These are phyloP conservation scores for Colletotrichum sp. DNA, from an alignment of 2,329 filamentous ascomycete species.

Conservation along the genomic window DNA sequence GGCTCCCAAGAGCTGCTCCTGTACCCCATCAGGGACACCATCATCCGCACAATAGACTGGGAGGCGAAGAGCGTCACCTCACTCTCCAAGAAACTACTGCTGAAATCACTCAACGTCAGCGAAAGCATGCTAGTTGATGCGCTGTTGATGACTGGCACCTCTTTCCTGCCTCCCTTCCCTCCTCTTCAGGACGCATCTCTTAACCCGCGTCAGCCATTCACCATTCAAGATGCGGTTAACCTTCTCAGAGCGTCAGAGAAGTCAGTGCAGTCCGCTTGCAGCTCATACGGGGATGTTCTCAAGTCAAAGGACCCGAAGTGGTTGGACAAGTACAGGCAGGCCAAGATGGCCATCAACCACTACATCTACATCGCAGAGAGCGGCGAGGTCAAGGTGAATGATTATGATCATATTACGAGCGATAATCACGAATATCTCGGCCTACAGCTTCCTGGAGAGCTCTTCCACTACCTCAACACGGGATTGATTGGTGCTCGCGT, in stretches of 20 bases:
- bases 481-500: constrained; percentile 82
- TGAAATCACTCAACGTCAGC: constrained; percentile 69
- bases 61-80: constrained; percentile 67
- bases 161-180: constrained; percentile 81
- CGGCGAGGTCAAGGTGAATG: constrained; percentile 79
- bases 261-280: constrained; percentile 74
- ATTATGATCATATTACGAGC: constrained; percentile 74
- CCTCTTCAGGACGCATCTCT: constrained; percentile 67
- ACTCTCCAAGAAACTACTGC: constrained; percentile 71
- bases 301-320: constrained; percentile 76
- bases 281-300: constrained; percentile 80
- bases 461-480: constrained; percentile 87
- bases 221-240: constrained; percentile 78
- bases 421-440: constrained; percentile 92
- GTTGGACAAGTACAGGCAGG: constrained; percentile 85
- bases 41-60: constrained; percentile 73
- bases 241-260: constrained; percentile 75
- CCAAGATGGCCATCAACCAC: constrained; percentile 84
- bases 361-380: constrained; percentile 80
- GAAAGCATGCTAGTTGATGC: constrained; percentile 84
- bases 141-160: constrained; percentile 81
- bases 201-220: constrained; percentile 60
- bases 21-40: constrained; percentile 80
- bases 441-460: constrained; percentile 86
- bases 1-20: constrained; percentile 85